Conservation (phyloP, 2,329 filamentous ascomycete genomes). For the Fusarium oxysporum region DNA sequence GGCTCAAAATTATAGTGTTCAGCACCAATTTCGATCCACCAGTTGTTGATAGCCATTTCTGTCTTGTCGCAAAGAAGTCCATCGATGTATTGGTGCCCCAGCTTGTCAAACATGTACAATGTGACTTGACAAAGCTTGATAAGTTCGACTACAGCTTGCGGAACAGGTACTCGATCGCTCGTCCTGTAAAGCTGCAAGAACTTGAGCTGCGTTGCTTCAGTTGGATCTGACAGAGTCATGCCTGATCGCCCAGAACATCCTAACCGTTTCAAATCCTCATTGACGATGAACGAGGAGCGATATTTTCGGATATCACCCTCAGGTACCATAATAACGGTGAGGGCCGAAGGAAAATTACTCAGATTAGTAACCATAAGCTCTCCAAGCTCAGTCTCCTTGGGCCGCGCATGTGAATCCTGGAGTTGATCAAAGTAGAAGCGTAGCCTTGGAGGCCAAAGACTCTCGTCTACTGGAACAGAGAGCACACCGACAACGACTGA, state of each 20-base stretch:
- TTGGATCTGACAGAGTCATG: conserved; percentile 81
- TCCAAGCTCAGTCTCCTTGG: conserved; percentile 84
- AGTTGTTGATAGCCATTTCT: conserved; percentile 88
- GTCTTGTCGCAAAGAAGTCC: conserved; percentile 94
- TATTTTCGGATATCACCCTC: conserved; percentile 86
- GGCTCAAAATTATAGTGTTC: conserved; percentile 95
- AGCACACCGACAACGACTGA: conserved; percentile 83
- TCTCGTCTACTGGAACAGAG: conserved; percentile 83
- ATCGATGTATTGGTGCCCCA: conserved; percentile 90
- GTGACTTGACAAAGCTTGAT: conserved; percentile 93
- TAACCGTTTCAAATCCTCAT: conserved; percentile 91
- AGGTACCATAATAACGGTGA: conserved; percentile 92
- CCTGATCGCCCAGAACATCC: conserved; percentile 92
- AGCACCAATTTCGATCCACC: conserved; percentile 94
- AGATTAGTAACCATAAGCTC: conserved; percentile 95
- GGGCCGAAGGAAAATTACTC: conserved; percentile 88
- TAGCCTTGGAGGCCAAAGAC: conserved; percentile 81
- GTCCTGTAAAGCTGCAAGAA: conserved; percentile 92
- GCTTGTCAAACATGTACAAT: conserved; percentile 85
- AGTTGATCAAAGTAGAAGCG: conserved; percentile 88
- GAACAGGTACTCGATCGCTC: conserved; percentile 82
- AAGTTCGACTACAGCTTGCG: conserved; percentile 84
- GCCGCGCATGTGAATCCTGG: conserved; percentile 84
- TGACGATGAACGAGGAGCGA: conserved; percentile 88
- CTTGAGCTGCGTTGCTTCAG: conserved; percentile 85